These are phyloP conservation scores for Elongisporangium anandrum DNA, from an alignment of 352 stramenopile genomes.

Conservation along the genomic window DNA sequence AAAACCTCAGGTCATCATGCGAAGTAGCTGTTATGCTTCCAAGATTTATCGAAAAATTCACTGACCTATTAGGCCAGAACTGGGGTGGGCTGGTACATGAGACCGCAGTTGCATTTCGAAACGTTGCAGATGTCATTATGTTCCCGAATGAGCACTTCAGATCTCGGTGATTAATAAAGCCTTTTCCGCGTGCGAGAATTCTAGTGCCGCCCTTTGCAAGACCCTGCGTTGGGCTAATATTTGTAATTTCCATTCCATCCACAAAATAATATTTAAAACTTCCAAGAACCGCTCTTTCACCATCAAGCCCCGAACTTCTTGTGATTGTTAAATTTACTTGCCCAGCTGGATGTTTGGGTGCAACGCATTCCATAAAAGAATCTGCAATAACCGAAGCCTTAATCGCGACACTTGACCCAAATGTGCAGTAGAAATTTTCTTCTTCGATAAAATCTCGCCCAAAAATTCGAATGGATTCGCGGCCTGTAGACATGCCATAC, in stretches of 20 bases:
- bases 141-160: conserved; percentile 34
- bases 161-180: conserved; percentile 23
- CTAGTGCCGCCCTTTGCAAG: conserved; percentile 22
- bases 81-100: conserved; percentile 26
- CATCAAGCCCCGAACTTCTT: not conserved
- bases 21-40: conserved; percentile 11
- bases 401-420: conserved; percentile 9
- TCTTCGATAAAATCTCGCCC: conserved; percentile 13
- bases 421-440: conserved; percentile 22
- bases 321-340: conserved; percentile 15
- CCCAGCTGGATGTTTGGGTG: conserved; percentile 17
- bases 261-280: conserved; percentile 32
- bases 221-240: conserved; percentile 14
- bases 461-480: conserved; percentile 22
- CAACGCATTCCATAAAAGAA: conserved; percentile 18
- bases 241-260: conserved; percentile 24
- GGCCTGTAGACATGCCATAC: conserved; percentile 23
- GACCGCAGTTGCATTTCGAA: conserved; percentile 22
- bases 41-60: conserved; percentile 19
- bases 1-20: conserved; percentile 14
- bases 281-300: conserved; percentile 3
- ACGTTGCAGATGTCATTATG: conserved; percentile 10
- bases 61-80: conserved; percentile 8
- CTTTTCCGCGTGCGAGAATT: conserved; percentile 24
- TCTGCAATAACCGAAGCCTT: conserved; percentile 7